Percentiles rank a stretch among this genome's conserved stretches.
These are phyloP conservation scores for Spiromastix sp. DNA, from an alignment of 2,329 filamentous ascomycete genomes.

Conservation along the genomic window DNA sequence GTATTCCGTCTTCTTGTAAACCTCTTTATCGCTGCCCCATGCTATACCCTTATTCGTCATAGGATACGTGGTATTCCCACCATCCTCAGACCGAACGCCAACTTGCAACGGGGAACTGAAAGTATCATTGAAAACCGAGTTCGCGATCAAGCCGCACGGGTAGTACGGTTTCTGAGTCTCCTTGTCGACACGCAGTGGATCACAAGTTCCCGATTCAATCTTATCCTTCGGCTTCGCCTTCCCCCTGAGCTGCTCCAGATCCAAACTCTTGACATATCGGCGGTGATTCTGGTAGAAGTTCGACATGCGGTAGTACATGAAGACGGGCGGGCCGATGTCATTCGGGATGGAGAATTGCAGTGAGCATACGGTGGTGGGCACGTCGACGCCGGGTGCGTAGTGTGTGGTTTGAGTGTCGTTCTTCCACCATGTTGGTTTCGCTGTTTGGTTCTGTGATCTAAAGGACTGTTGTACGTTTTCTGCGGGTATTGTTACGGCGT, in stretches of 20 bases:
- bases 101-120: slow-evolving; percentile 57
- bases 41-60: slow-evolving; percentile 76
- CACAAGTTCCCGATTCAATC: slow-evolving; percentile 62
- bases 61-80: slow-evolving; percentile 47
- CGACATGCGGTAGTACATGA: slow-evolving; percentile 89
- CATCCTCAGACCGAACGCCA: slow-evolving; percentile 40
- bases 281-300: slow-evolving; percentile 99
- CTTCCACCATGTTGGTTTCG: slow-evolving; percentile 22
- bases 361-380: slow-evolving; percentile 49
- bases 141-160: slow-evolving; percentile 90
- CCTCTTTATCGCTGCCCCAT: slow-evolving; percentile 70
- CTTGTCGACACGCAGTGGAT: slow-evolving; percentile 53
- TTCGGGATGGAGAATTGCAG: slow-evolving; percentile 73
- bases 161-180: slow-evolving; percentile 64
- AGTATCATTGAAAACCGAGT: slow-evolving; percentile 94
- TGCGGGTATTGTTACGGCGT: slow-evolving; percentile 43
- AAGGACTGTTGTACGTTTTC: slow-evolving; percentile 65
- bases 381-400: slow-evolving; percentile 16
- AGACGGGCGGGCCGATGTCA: slow-evolving; percentile 67
- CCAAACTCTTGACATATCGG: slow-evolving; percentile 85
- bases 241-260: slow-evolving; percentile 73
- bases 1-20: slow-evolving; percentile 66
- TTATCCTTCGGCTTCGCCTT: slow-evolving; percentile 47
- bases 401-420: slow-evolving; percentile 12
- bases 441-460: slow-evolving; percentile 42